Percentiles rank a stretch among this genome's conserved stretches.
These are phyloP conservation scores for Saprolegnia parasitica DNA, from an alignment of 352 stramenopile genomes.

Conservation along the genomic window DNA sequence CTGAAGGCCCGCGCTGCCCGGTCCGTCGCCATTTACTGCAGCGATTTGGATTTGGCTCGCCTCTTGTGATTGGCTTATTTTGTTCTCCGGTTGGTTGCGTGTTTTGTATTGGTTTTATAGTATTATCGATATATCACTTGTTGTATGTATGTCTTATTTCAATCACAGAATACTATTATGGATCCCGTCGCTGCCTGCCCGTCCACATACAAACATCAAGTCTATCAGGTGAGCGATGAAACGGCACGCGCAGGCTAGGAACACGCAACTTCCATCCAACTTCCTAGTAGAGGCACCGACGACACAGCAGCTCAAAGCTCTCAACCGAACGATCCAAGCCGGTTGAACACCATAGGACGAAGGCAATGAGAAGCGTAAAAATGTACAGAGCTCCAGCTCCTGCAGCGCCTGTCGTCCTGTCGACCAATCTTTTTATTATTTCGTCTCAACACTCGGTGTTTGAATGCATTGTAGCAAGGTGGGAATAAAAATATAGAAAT, in stretches of 20 bases:
- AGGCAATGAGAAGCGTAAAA: too few species aligned
- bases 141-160: neutral
- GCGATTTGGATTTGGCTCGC: neutral
- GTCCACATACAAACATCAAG: neutral
- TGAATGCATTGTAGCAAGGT: too few species aligned
- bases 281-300: too few species aligned
- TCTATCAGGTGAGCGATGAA: neutral
- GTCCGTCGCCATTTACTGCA: neutral
- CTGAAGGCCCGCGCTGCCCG: conserved; percentile 1
- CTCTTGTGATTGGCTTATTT: neutral
- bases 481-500: too few species aligned
- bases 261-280: neutral
- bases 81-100: neutral
- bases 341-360: too few species aligned
- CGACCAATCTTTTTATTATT: too few species aligned
- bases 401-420: too few species aligned
- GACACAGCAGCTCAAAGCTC: too few species aligned
- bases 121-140: neutral
- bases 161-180: neutral
- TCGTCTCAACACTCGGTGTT: too few species aligned
- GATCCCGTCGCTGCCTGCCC: neutral
- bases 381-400: too few species aligned
- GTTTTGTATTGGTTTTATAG: neutral
- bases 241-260: neutral
- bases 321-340: too few species aligned